A percentile compares a stretch with the other conserved stretches of the same genome.
Conservation (phyloP, 2,329 filamentous ascomycete species). For the Cladosporium sp. region DNA sequence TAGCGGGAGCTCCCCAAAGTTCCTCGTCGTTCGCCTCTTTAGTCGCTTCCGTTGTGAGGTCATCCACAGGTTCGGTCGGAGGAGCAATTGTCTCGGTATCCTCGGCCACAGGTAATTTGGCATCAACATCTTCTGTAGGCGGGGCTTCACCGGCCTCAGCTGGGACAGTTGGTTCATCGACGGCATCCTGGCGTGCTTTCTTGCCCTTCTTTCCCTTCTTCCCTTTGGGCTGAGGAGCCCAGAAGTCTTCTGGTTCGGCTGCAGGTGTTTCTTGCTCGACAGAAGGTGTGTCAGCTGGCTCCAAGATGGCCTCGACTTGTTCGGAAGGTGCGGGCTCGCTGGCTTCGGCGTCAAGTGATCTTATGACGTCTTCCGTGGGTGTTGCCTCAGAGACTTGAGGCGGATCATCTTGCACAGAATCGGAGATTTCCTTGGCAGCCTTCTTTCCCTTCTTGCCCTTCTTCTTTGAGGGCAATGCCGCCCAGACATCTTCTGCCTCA, state of each 20-base stretch:
- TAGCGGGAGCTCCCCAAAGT: constrained; percentile 20
- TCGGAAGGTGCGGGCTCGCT: not conserved
- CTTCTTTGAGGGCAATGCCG: constrained; percentile 15
- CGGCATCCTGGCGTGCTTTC: constrained; percentile 7
- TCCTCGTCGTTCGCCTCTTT: constrained; percentile 21
- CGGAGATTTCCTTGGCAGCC: not conserved
- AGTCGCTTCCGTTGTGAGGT: not conserved
- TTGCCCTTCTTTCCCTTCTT: constrained; percentile 29
- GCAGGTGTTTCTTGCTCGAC: constrained; percentile 1
- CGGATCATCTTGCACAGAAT: not conserved
- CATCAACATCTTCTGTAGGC: not conserved
- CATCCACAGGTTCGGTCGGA: not conserved
- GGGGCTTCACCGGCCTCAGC: not conserved
- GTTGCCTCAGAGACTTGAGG: not conserved
- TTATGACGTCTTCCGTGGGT: not conserved
- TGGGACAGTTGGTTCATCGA: not conserved
- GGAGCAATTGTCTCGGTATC: not conserved
- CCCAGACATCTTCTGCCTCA: constrained; percentile 26
- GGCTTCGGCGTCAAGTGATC: not conserved
- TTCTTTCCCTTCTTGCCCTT: constrained; percentile 34
- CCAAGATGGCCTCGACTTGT: not conserved
- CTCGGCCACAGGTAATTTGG: not conserved
- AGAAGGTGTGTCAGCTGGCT: not conserved
- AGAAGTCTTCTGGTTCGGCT: constrained; percentile 3
- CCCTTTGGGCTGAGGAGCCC: constrained; percentile 1